Evolutionary conservation across 2,329 filamentous ascomycete species (phyloP).

Genomic region (Fusarium kyushuense): DNA sequence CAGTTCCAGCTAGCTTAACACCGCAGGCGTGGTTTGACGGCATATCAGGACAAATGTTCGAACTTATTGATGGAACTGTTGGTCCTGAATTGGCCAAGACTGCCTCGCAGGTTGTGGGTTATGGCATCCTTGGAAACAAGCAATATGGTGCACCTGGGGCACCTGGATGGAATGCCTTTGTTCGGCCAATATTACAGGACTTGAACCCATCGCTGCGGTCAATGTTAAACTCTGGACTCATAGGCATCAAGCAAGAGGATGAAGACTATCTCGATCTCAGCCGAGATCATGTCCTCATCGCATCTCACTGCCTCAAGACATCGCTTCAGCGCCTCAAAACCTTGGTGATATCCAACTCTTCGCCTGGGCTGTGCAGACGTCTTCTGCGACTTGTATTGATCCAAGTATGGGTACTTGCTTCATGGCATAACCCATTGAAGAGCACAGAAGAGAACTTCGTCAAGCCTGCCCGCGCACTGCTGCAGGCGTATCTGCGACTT

Average conservation of each 20-base stretch:
- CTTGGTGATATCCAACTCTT: constrained; percentile 72
- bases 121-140: constrained; percentile 74
- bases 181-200: constrained; percentile 65
- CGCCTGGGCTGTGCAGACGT: constrained; percentile 72
- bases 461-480: constrained; percentile 61
- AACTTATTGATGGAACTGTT: constrained; percentile 68
- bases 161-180: constrained; percentile 72
- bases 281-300: constrained; percentile 59
- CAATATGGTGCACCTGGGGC: constrained; percentile 72
- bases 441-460: constrained; percentile 56
- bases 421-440: constrained; percentile 58
- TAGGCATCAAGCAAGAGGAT: constrained; percentile 44
- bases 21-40: constrained; percentile 70
- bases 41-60: constrained; percentile 71
- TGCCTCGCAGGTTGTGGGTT: constrained; percentile 58
- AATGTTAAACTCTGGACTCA: not conserved
- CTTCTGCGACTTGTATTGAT: constrained; percentile 69
- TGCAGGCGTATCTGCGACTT: constrained; percentile 69
- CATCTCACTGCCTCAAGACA: constrained; percentile 59
- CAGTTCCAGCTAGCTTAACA: constrained; percentile 66
- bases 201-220: constrained; percentile 60
- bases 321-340: constrained; percentile 67
- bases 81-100: constrained; percentile 54
- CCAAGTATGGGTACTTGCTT: constrained; percentile 72
- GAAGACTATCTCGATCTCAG: constrained; percentile 62